Conservation (phyloP, 2,329 filamentous ascomycete genomes). For the Phialophora macrospora region DNA sequence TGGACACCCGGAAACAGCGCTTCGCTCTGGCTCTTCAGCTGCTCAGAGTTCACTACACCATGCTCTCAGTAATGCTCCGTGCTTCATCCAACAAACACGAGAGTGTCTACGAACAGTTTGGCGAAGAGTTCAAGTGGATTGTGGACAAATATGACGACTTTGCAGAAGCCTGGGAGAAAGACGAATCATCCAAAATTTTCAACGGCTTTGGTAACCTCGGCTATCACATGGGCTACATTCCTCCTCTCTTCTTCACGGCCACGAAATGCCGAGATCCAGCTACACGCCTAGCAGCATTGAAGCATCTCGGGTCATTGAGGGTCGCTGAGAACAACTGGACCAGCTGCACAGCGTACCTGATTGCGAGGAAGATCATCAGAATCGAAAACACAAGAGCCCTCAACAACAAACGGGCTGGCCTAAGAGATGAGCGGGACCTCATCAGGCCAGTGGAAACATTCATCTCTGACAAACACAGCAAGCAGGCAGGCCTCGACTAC, state of each 20-base stretch:
- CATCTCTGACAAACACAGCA: conserved; percentile 21
- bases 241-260: conserved; percentile 35
- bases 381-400: conserved; percentile 25
- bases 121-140: conserved; percentile 29
- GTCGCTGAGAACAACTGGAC: conserved; percentile 33
- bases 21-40: conserved; percentile 15
- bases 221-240: conserved; percentile 31
- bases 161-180: conserved; percentile 12
- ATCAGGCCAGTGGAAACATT: conserved; percentile 30
- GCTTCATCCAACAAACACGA: conserved; percentile 22
- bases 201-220: conserved; percentile 22
- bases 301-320: conserved; percentile 18
- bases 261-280: conserved; percentile 32
- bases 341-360: conserved; percentile 32
- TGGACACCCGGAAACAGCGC: conserved; percentile 7
- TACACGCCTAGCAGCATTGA: conserved; percentile 23
- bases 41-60: conserved; percentile 27
- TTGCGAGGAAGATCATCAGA: conserved; percentile 30
- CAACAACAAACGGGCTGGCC: conserved; percentile 15
- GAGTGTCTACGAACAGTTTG: conserved; percentile 23
- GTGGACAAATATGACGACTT: conserved; percentile 28
- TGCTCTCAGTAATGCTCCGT: conserved; percentile 29
- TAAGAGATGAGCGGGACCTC: conserved; percentile 23
- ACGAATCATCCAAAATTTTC: conserved; percentile 19
- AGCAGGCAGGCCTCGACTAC: conserved; percentile 24